A percentile compares a stretch with the other conserved stretches of the same genome.
These are phyloP conservation scores for Penicillium alfredii DNA, from an alignment of 495 filamentous ascomycete species.

Conservation along the genomic window DNA sequence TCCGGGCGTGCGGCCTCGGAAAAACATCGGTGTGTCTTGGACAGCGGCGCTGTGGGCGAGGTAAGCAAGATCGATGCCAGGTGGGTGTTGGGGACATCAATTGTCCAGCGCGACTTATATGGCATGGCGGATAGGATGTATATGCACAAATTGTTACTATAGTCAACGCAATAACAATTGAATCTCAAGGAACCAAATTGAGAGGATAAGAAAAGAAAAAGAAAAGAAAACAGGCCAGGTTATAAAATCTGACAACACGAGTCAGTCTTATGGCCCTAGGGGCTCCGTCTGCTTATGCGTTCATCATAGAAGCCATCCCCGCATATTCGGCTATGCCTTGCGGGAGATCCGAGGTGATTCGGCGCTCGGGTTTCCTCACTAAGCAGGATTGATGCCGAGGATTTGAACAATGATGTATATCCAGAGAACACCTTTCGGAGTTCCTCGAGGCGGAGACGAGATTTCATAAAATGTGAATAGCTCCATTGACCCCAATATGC, in stretches of 20 bases:
- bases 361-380: conserved; percentile 1
- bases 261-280: too few relatives aligned
- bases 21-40: conserved; percentile 36
- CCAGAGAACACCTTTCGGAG: not conserved
- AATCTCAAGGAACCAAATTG: too few relatives aligned
- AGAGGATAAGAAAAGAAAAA: conserved; percentile 1
- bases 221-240: too few relatives aligned
- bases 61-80: conserved; percentile 46
- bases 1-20: conserved; percentile 53
- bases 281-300: too few relatives aligned
- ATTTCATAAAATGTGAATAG: too few relatives aligned
- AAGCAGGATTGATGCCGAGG: not conserved
- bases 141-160: too few relatives aligned
- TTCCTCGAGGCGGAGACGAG: too few relatives aligned
- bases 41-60: conserved; percentile 41
- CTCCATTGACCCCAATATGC: too few relatives aligned
- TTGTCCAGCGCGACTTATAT: conserved; percentile 45
- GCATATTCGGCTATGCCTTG: conserved; percentile 26
- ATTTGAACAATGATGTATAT: too few relatives aligned
- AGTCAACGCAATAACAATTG: too few relatives aligned
- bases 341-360: conserved; percentile 13
- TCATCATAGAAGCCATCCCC: conserved; percentile 14
- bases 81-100: conserved; percentile 43
- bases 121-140: conserved; percentile 34
- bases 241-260: too few relatives aligned